Evolutionary conservation across 2,329 filamentous ascomycete species (phyloP).

Genomic region (Cladosporium cucumerinum): DNA sequence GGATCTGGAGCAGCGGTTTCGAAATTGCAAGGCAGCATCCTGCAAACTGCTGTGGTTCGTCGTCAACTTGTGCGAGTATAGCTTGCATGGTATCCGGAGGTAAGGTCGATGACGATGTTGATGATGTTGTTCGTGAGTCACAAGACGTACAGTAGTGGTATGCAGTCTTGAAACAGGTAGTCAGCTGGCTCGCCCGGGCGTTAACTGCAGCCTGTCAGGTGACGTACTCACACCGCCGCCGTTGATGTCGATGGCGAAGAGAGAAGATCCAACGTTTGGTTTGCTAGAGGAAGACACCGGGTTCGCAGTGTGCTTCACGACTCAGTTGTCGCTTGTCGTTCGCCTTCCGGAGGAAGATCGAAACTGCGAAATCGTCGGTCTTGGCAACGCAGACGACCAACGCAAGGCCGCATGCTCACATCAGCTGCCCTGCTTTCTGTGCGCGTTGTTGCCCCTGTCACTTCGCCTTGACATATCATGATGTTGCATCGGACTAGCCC

Average conservation of each 20-base stretch:
- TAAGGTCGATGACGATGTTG: neutral
- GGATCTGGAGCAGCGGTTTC: slow-evolving; percentile 22
- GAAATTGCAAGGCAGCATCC: slow-evolving; percentile 29
- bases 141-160: slow-evolving; percentile 13
- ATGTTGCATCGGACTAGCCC: neutral
- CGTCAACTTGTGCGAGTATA: slow-evolving; percentile 17
- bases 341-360: neutral
- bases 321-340: neutral
- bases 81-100: slow-evolving; percentile 16
- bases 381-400: neutral
- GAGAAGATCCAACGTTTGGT: neutral
- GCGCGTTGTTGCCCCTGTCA: neutral
- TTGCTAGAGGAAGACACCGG: neutral
- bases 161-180: slow-evolving; percentile 13
- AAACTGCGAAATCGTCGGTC: neutral
- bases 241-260: neutral
- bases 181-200: slow-evolving; percentile 14
- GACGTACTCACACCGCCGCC: neutral
- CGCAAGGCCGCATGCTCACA: neutral
- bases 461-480: neutral
- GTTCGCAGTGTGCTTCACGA: neutral
- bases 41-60: slow-evolving; percentile 23
- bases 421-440: neutral
- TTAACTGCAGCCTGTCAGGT: slow-evolving; percentile 1
- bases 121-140: slow-evolving; percentile 18